Base-by-base conservation (phyloP, 169 alveolate genomes). In the Plasmodium knowlesi region DNA sequence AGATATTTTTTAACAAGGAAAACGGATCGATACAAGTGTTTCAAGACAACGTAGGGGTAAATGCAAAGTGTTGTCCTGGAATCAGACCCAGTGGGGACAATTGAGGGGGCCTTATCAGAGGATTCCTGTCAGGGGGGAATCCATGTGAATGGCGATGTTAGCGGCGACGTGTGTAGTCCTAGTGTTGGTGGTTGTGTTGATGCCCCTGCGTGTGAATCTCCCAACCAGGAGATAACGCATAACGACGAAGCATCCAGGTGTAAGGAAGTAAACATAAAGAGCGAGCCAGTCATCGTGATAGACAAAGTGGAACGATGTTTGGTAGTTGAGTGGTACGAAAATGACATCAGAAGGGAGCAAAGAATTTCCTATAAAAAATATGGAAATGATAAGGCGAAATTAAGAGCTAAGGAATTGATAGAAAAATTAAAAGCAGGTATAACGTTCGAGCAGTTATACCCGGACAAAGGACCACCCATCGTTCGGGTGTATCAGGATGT, bases 401-500 rank as follows among this genome's bases (percentile, higher is more conserved):
- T 95, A 81, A 81, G 97, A 70, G 97, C 97, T n/a, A 96, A 96
- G 61, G 96, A 83, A 80, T 86, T 96, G 22, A 94, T 96, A 1
- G 84, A 95, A 8, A 96, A 96, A 76, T 88, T 96, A 28, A 73
- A 92, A 50, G 78, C 97, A 46, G 97, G 97, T 3, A 95, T 96
- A 16, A 96, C 97, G 0, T 96, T 96, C 61, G 97, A 96, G 46
- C 97, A 96, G 78, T 74, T 96, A 43, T 96, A 96, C 85, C 97
- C 97, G 16, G 97, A 96, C 39, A 96, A 96, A 93, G 97, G 97
- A 4, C 97, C 97, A 57, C 97, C 97, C 10, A 92, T 96, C 19
- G 96, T 96, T 2, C 92, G 96, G 41, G 95, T 96, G 1, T 96
- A 84, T 79, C 96, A 95, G 50, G 95, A 96, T 43, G 95, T 93